Conservation (phyloP, 345 rosid species). For the Linum trigynum region DNA sequence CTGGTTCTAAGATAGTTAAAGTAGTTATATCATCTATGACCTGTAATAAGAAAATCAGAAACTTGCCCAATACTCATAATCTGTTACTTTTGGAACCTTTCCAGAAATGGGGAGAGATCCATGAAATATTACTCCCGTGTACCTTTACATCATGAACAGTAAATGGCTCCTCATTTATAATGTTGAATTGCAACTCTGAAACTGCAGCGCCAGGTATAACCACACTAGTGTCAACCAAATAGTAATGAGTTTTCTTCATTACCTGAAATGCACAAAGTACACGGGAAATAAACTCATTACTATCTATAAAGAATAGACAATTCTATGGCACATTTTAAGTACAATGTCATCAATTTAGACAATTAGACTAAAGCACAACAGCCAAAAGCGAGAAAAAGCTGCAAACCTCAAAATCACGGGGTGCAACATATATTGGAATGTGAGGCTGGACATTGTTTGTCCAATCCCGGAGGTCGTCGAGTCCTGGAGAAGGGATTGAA, state of each 20-base stretch:
- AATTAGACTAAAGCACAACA: not conserved
- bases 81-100: not conserved
- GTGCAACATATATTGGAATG: conserved; percentile 72
- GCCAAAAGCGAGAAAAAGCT: not conserved
- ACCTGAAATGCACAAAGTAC: conserved; percentile 35
- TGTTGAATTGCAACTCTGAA: conserved; percentile 65
- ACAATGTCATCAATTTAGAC: not conserved
- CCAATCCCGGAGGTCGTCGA: conserved; percentile 97
- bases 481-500: conserved; percentile 37
- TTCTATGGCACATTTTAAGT: too few relatives aligned
- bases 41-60: not conserved
- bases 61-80: not conserved
- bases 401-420: conserved; percentile 72
- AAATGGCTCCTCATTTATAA: conserved; percentile 75
- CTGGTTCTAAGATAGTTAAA: too few relatives aligned
- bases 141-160: conserved; percentile 64
- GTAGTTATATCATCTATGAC: too few relatives aligned
- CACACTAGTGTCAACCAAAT: conserved; percentile 77
- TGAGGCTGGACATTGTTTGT: conserved; percentile 77
- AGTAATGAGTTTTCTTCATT: conserved; percentile 95
- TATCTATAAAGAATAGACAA: not conserved
- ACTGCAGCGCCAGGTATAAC: conserved; percentile 83
- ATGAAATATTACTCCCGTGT: not conserved
- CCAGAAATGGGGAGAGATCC: conserved; percentile 2
- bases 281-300: not conserved